Evolutionary conservation across 2,329 filamentous ascomycete genomes (phyloP).

Genomic region (Ceratocystis smalleyi): DNA sequence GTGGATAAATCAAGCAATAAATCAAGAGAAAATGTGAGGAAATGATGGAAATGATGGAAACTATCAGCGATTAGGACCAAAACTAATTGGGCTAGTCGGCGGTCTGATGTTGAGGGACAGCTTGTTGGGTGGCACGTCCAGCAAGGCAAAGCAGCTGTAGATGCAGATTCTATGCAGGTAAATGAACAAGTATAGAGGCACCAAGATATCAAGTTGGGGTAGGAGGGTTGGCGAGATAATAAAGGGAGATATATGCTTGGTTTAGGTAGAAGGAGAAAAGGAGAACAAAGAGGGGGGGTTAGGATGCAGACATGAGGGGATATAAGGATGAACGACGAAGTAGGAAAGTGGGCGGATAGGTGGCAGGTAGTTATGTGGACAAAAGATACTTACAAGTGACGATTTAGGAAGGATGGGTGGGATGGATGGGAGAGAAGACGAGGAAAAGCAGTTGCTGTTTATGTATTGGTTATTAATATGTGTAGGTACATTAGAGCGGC

Average conservation of each 20-base stretch:
- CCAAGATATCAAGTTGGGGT: neutral
- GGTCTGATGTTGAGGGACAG: neutral
- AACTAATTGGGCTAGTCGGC: neutral
- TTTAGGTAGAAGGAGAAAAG: neutral
- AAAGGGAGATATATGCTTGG: neutral
- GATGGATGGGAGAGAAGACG: neutral
- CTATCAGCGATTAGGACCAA: neutral
- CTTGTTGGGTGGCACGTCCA: neutral
- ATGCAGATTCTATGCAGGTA: neutral
- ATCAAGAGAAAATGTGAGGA: neutral
- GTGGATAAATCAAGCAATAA: neutral
- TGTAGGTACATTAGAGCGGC: neutral
- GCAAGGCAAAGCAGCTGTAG: neutral
- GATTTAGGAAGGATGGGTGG: conserved; percentile 1
- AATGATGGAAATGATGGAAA: neutral
- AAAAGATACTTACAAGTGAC: neutral
- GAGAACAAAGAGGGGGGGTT: neutral
- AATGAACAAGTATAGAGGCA: conserved; percentile 3
- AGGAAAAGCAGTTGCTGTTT: neutral
- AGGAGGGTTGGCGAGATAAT: neutral
- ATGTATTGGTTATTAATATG: neutral
- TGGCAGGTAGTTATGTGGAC: neutral
- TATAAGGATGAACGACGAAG: neutral
- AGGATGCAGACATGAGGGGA: conserved; percentile 2
- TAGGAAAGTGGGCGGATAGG: neutral